phyloP scores from a whole-genome alignment of 2,329 filamentous ascomycete species.

The Aspergillus eucalypticola region DNA sequence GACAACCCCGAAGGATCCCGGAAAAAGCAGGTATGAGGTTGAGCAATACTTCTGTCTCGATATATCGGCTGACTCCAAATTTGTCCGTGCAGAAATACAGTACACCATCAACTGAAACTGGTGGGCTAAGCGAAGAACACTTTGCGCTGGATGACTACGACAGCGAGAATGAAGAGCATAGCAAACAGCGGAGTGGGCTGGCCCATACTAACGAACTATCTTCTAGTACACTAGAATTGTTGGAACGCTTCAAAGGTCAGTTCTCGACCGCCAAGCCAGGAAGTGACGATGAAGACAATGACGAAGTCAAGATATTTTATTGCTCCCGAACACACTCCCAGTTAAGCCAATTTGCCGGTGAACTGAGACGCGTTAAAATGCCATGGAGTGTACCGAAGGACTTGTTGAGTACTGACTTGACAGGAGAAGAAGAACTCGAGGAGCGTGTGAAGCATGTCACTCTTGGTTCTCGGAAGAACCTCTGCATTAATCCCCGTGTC shows the following conservation, averaged over 20 bases:
- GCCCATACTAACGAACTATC: slow-evolving; percentile 58
- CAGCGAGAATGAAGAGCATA: slow-evolving; percentile 57
- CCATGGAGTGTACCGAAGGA: slow-evolving; percentile 67
- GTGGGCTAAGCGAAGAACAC: slow-evolving; percentile 59
- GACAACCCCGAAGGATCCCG: slow-evolving; percentile 49
- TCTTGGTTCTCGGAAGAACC: slow-evolving; percentile 80
- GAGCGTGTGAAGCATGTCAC: slow-evolving; percentile 78
- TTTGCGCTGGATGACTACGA: slow-evolving; percentile 77
- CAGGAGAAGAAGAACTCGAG: slow-evolving; percentile 34
- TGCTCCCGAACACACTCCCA: slow-evolving; percentile 93
- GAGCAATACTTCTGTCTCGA: neutral
- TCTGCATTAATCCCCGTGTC: slow-evolving; percentile 87
- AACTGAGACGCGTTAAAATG: slow-evolving; percentile 75
- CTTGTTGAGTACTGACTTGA: slow-evolving; percentile 25
- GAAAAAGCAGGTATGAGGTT: slow-evolving; percentile 46
- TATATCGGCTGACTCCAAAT: neutral
- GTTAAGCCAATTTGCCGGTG: slow-evolving; percentile 80
- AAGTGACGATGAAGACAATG: slow-evolving; percentile 52
- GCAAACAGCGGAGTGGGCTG: slow-evolving; percentile 25
- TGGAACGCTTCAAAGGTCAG: slow-evolving; percentile 64
- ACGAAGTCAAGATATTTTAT: slow-evolving; percentile 82
- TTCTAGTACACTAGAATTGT: slow-evolving; percentile 70
- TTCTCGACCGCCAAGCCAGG: slow-evolving; percentile 26
- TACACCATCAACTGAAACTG: slow-evolving; percentile 15
- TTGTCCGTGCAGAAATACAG: slow-evolving; percentile 31